Percentiles rank a stretch among this genome's conserved stretches.
Evolutionary conservation across 2,329 filamentous ascomycete genomes (phyloP).

Genomic region (Colletotrichum somersetense): DNA sequence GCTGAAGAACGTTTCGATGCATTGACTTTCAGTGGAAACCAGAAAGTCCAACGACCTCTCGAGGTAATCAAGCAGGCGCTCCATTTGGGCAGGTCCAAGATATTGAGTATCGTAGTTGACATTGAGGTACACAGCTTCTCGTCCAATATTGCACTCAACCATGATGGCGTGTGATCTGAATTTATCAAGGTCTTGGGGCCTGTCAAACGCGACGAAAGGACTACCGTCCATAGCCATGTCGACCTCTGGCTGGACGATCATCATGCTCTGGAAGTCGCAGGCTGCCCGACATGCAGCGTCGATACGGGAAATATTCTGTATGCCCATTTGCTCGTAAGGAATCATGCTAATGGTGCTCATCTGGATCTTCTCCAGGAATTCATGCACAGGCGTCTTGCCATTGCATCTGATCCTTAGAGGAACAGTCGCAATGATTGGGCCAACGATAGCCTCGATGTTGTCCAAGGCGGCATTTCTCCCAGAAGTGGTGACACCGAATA

Average conservation of each 20-base stretch:
- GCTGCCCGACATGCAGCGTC: slow-evolving; percentile 15
- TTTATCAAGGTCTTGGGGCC: slow-evolving; percentile 33
- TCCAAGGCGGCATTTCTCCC: slow-evolving; percentile 43
- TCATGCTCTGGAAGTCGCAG: slow-evolving; percentile 37
- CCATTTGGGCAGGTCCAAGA: slow-evolving; percentile 3
- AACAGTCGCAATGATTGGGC: slow-evolving; percentile 44
- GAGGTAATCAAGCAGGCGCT: slow-evolving; percentile 28
- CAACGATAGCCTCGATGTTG: slow-evolving; percentile 47
- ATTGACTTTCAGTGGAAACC: neutral
- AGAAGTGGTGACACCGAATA: slow-evolving; percentile 57
- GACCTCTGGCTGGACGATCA: slow-evolving; percentile 42
- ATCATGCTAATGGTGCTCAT: slow-evolving; percentile 47
- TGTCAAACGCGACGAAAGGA: slow-evolving; percentile 16
- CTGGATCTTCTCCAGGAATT: slow-evolving; percentile 46
- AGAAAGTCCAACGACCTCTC: slow-evolving; percentile 24
- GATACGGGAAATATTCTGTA: slow-evolving; percentile 48
- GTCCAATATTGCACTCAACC: slow-evolving; percentile 28
- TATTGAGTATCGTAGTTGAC: slow-evolving; percentile 25
- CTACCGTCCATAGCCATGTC: slow-evolving; percentile 27
- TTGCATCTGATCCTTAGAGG: slow-evolving; percentile 26
- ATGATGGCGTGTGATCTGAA: slow-evolving; percentile 34
- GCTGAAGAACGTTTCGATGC: neutral
- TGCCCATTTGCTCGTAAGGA: slow-evolving; percentile 48
- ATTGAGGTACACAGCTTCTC: slow-evolving; percentile 7
- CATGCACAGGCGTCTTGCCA: slow-evolving; percentile 1